Conservation (phyloP, 768 basidiomycete genomes). For the Boletus subparvulus region DNA sequence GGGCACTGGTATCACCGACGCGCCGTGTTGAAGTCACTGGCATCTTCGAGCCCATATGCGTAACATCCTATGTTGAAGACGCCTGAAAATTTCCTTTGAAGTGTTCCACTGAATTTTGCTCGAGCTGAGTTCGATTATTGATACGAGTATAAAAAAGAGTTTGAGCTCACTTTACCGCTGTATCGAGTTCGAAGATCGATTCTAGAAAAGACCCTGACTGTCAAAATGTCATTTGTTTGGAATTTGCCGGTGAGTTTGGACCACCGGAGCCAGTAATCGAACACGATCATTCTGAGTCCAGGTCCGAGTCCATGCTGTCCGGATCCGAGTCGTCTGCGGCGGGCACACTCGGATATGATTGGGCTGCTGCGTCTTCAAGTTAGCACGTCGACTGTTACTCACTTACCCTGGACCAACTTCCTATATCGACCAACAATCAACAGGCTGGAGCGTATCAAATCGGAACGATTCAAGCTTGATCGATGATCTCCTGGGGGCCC, state of each 20-base stretch:
- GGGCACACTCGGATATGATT: not conserved
- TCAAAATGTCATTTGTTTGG: not conserved
- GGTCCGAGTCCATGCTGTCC: not conserved
- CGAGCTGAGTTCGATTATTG: not conserved
- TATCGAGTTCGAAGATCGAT: not conserved
- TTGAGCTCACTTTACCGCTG: not conserved
- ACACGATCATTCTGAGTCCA: not conserved
- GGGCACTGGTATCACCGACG: not conserved
- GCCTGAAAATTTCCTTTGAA: not conserved
- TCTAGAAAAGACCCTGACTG: not conserved
- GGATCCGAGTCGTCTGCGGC: not conserved
- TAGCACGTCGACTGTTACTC: too few relatives aligned
- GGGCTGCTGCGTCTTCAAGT: too few relatives aligned
- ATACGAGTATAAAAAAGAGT: not conserved
- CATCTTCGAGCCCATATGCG: too few relatives aligned
- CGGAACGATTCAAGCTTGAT: not conserved
- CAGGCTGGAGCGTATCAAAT: not conserved
- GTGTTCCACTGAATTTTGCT: not conserved
- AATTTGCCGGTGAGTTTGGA: constrained; percentile 2
- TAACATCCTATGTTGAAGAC: not conserved
- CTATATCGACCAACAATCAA: not conserved
- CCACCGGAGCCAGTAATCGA: not conserved
- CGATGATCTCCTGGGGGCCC: not conserved
- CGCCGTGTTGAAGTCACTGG: too few relatives aligned
- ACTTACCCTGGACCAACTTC: not conserved